Conservation (phyloP, 208 protist genomes). For the Borovskyia barvae region DNA sequence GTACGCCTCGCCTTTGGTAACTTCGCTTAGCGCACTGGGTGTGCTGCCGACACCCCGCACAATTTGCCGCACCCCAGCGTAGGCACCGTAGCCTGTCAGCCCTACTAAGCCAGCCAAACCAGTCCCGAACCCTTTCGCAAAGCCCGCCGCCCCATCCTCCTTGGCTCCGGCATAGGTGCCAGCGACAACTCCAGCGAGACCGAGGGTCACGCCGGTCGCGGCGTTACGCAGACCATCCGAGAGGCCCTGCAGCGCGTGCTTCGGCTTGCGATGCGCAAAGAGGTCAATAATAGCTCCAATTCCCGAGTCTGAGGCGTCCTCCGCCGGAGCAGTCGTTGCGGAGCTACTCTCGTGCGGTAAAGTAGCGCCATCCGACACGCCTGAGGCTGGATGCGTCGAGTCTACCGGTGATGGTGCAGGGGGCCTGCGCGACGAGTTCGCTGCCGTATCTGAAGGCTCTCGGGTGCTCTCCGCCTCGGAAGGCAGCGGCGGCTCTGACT, state of each 20-base stretch:
- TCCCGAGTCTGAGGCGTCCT: not conserved
- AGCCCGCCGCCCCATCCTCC: slow-evolving; percentile 25
- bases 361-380: not conserved
- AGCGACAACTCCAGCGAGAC: slow-evolving; percentile 29
- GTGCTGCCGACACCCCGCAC: slow-evolving; percentile 44
- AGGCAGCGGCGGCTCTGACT: not conserved
- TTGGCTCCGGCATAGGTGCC: slow-evolving; percentile 20
- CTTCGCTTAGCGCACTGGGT: slow-evolving; percentile 28
- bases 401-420: not conserved
- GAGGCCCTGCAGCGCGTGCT: slow-evolving; percentile 41
- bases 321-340: not conserved
- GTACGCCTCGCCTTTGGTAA: slow-evolving; percentile 26
- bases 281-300: slow-evolving; percentile 29
- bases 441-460: not conserved
- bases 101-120: slow-evolving; percentile 27
- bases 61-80: slow-evolving; percentile 33
- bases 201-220: slow-evolving; percentile 30
- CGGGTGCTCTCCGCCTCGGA: not conserved
- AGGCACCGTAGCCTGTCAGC: slow-evolving; percentile 30
- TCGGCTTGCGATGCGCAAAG: slow-evolving; percentile 36
- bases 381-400: not conserved
- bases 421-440: too few species aligned
- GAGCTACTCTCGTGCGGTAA: not conserved
- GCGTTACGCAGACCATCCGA: slow-evolving; percentile 31
- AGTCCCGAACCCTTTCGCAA: slow-evolving; percentile 32